Percentiles rank a stretch among this genome's conserved stretches.
These are phyloP conservation scores for Acanthamoeba culbertsoni DNA, from an alignment of 208 protist species.

Conservation along the genomic window DNA sequence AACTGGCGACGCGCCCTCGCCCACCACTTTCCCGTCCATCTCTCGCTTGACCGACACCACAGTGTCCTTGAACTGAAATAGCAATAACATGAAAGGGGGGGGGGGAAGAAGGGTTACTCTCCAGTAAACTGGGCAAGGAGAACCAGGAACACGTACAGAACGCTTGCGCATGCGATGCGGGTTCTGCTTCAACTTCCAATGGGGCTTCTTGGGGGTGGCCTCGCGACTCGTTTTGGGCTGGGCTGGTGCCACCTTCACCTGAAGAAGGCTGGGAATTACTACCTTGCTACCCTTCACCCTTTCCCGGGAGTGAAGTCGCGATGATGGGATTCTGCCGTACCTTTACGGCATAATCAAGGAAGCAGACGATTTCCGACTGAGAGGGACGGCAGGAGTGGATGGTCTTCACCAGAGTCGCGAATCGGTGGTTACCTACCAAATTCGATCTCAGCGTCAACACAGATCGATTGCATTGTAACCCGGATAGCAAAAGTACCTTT, in stretches of 20 bases:
- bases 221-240: no score
- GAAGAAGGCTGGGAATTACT: no score
- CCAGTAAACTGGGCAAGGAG: no score
- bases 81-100: background rate
- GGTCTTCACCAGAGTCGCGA: background rate
- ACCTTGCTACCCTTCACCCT: no score
- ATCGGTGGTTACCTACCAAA: background rate
- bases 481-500: background rate
- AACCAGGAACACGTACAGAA: no score
- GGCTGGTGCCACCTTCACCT: no score
- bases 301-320: no score
- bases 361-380: background rate
- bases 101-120: no score
- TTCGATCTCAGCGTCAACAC: background rate
- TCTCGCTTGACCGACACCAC: background rate
- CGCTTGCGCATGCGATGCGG: no score
- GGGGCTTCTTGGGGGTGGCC: no score
- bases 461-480: no score
- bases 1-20: background rate
- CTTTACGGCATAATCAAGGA: background rate
- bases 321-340: background rate
- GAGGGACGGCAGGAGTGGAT: background rate
- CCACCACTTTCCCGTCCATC: slow-evolving; percentile 47
- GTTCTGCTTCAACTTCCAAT: no score
- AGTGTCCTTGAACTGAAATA: background rate